Evolutionary conservation across 1,284 basidiomycete species (phyloP).

Genomic region (Pascua guehoae): DNA sequence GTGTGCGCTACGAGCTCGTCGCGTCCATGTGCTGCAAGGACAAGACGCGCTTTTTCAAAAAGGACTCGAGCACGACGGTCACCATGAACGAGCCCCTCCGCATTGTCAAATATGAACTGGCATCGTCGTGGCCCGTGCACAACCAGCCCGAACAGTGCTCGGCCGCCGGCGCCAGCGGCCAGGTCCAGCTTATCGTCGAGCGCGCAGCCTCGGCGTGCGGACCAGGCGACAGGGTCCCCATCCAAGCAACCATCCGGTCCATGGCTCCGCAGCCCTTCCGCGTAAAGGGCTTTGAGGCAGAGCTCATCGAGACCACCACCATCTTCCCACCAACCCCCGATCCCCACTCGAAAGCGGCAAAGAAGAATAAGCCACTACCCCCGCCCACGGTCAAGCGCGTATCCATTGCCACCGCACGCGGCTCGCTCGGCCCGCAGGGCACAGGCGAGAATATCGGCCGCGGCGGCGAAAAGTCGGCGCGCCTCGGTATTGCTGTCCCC

Average conservation of each 20-base stretch:
- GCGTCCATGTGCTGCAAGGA: conserved; percentile 76
- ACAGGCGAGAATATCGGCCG: conserved; percentile 67
- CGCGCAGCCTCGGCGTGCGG: conserved; percentile 72
- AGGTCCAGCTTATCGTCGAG: conserved; percentile 63
- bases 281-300: conserved; percentile 74
- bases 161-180: conserved; percentile 57
- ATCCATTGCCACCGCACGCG: not conserved
- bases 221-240: conserved; percentile 71
- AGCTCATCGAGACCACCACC: conserved; percentile 65
- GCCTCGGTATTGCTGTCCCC: conserved; percentile 65
- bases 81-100: conserved; percentile 64
- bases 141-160: conserved; percentile 69
- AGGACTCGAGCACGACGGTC: conserved; percentile 59
- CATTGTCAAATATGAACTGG: conserved; percentile 84
- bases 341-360: conserved; percentile 21
- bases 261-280: conserved; percentile 59
- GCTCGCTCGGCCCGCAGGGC: conserved; percentile 44
- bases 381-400: conserved; percentile 56
- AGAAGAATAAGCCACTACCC: conserved; percentile 54
- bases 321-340: conserved; percentile 29
- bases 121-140: conserved; percentile 85
- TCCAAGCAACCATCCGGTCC: conserved; percentile 60
- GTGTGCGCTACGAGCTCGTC: conserved; percentile 77
- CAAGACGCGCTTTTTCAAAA: conserved; percentile 74
- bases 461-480: conserved; percentile 65